phyloP scores from a whole-genome alignment of 352 stramenopile species.

The Heterotrichella gracilis region DNA sequence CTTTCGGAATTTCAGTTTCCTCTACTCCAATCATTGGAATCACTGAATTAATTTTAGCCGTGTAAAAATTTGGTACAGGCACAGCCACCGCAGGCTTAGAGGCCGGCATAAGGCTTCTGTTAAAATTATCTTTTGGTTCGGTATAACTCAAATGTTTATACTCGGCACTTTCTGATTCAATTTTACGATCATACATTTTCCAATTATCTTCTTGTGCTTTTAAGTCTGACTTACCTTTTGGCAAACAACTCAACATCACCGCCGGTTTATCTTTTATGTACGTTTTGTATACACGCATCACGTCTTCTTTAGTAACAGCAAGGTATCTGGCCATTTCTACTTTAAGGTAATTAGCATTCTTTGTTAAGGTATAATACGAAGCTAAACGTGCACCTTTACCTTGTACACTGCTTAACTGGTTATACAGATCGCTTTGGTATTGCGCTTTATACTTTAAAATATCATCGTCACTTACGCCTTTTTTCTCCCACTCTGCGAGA shows the following conservation, averaged over 20 bases:
- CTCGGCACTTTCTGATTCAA: background rate
- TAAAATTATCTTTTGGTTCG: background rate
- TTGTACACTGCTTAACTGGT: background rate
- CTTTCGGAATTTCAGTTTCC: background rate
- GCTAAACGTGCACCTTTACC: background rate
- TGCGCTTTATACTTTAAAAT: background rate
- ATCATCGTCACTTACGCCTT: background rate
- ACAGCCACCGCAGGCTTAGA: too few species aligned
- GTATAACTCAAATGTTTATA: background rate
- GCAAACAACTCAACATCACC: background rate
- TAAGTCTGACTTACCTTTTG: background rate
- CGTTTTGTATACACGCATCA: background rate
- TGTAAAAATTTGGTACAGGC: background rate
- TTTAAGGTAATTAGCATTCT: background rate
- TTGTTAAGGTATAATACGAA: background rate
- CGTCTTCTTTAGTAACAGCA: background rate
- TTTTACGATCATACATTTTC: background rate
- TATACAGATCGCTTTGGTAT: slow-evolving; percentile 4
- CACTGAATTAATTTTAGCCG: background rate
- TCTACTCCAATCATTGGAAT: background rate
- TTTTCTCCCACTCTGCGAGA: background rate
- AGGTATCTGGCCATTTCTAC: background rate
- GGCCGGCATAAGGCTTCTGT: background rate
- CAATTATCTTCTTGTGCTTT: background rate
- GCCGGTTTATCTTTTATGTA: background rate